These are phyloP conservation scores for Clonostachys rhizophaga DNA, from an alignment of 2,329 filamentous ascomycete genomes.

Conservation along the genomic window DNA sequence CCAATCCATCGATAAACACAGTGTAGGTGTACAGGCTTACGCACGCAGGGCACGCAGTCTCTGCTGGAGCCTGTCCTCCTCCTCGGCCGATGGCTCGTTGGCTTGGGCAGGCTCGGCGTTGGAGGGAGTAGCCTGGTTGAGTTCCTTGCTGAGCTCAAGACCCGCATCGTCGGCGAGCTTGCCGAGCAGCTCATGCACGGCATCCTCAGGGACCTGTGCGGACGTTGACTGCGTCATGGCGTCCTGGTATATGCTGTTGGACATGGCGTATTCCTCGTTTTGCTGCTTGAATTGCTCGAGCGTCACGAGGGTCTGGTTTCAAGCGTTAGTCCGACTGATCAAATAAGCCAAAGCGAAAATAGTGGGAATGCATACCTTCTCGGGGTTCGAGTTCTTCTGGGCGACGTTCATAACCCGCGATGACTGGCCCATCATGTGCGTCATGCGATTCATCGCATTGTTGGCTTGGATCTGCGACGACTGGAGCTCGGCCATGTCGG, in stretches of 20 bases:
- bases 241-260: constrained; percentile 76
- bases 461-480: constrained; percentile 60
- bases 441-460: constrained; percentile 63
- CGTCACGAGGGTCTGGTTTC: constrained; percentile 46
- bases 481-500: constrained; percentile 58
- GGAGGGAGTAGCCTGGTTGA: constrained; percentile 52
- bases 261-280: constrained; percentile 61
- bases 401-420: constrained; percentile 53
- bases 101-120: constrained; percentile 53
- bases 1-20: too few relatives aligned
- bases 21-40: constrained; percentile 14
- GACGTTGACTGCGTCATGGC: constrained; percentile 75
- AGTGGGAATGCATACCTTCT: constrained; percentile 32
- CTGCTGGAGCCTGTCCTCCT: constrained; percentile 71
- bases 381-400: constrained; percentile 54
- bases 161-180: constrained; percentile 87
- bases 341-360: neutral
- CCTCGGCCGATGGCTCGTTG: constrained; percentile 66
- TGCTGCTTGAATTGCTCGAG: constrained; percentile 58
- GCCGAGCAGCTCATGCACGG: constrained; percentile 79
- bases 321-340: neutral
- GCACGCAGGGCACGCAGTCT: constrained; percentile 50
- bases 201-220: constrained; percentile 71
- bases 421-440: constrained; percentile 57
- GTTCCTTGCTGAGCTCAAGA: constrained; percentile 74